phyloP scores from a whole-genome alignment of 2,329 filamentous ascomycete species.

The Aspergillus sp. region DNA sequence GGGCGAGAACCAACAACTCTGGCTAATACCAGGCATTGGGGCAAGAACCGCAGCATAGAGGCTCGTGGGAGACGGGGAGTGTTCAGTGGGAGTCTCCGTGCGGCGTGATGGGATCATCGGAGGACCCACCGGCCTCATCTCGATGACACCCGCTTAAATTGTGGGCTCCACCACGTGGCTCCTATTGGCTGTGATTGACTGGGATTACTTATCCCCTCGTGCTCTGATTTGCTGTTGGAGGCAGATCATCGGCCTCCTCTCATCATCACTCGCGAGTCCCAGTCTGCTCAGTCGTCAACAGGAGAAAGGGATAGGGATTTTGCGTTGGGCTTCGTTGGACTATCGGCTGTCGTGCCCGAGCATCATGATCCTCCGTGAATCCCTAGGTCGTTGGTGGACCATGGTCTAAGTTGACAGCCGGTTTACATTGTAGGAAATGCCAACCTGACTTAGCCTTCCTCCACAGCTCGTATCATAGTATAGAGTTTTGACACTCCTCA shows the following conservation, averaged over 20 bases:
- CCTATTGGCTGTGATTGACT: constrained; percentile 12
- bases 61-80: no score
- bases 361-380: background rate
- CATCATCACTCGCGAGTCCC: background rate
- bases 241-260: constrained; percentile 13
- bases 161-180: background rate
- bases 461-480: background rate
- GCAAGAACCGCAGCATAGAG: background rate
- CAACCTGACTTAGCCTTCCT: background rate
- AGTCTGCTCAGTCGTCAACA: no score
- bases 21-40: background rate
- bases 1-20: background rate
- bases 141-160: background rate
- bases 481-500: background rate
- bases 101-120: background rate
- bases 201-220: constrained; percentile 15
- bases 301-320: no score
- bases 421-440: background rate
- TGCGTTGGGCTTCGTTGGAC: background rate
- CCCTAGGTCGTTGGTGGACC: background rate
- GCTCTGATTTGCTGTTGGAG: background rate
- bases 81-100: no score
- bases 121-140: background rate
- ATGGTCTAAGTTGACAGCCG: background rate
- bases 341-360: background rate